A percentile compares a stretch with the other conserved stretches of the same genome.
Evolutionary conservation across 768 basidiomycete species (phyloP).

Genomic region (Termitomyces sp.): DNA sequence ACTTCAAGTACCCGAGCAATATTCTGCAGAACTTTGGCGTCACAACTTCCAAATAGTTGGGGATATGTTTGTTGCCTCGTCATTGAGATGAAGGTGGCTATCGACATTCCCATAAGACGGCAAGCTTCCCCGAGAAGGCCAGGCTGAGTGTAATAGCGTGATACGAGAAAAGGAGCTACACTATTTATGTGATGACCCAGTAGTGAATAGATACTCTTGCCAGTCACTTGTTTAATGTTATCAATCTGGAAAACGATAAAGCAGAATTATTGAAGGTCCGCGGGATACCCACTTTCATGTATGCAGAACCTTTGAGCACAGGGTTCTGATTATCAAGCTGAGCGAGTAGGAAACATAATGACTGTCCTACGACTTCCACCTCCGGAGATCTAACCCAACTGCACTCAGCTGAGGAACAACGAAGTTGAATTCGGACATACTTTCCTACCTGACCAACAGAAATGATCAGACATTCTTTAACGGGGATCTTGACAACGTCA

Average conservation of each 20-base stretch:
- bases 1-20: slow-evolving; percentile 49
- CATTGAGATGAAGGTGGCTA: slow-evolving; percentile 55
- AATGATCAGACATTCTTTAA: slow-evolving; percentile 61
- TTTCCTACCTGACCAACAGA: slow-evolving; percentile 53
- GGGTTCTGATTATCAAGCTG: slow-evolving; percentile 66
- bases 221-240: slow-evolving; percentile 48
- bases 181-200: slow-evolving; percentile 64
- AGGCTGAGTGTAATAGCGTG: slow-evolving; percentile 53
- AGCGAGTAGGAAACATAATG: slow-evolving; percentile 55
- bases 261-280: neutral
- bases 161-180: slow-evolving; percentile 61
- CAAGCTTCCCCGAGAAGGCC: slow-evolving; percentile 57
- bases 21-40: slow-evolving; percentile 50
- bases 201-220: slow-evolving; percentile 60
- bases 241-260: slow-evolving; percentile 39
- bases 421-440: slow-evolving; percentile 21
- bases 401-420: neutral
- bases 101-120: slow-evolving; percentile 55
- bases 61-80: slow-evolving; percentile 67
- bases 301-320: slow-evolving; percentile 62
- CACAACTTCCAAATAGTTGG: slow-evolving; percentile 55
- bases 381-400: slow-evolving; percentile 35
- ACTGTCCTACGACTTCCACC: slow-evolving; percentile 48
- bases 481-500: slow-evolving; percentile 34
- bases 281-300: slow-evolving; percentile 47